These are phyloP conservation scores for Pelagomonas calceolata DNA, from an alignment of 108 stramenopile species.

Conservation along the genomic window DNA sequence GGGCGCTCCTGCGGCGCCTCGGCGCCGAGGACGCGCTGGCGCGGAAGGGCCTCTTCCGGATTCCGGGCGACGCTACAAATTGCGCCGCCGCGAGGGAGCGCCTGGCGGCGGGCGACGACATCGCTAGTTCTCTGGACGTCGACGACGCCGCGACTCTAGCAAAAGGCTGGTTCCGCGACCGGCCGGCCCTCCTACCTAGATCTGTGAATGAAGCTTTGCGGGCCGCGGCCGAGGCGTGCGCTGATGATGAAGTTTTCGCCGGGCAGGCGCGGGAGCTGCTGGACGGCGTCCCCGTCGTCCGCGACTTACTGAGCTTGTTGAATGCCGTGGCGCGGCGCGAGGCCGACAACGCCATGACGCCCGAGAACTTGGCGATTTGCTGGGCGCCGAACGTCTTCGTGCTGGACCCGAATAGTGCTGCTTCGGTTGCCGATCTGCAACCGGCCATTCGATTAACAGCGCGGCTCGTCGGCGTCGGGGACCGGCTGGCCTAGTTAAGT, in stretches of 20 bases:
- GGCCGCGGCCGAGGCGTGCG: background rate
- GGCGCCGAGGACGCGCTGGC: background rate
- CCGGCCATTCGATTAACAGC: background rate
- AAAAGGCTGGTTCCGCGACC: background rate
- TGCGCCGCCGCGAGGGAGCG: background rate
- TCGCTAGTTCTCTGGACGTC: background rate
- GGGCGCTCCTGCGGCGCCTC: background rate
- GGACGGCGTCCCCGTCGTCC: background rate
- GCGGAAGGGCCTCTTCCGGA: background rate
- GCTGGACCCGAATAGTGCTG: background rate
- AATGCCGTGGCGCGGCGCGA: background rate
- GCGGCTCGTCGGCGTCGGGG: no score
- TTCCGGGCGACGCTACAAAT: background rate
- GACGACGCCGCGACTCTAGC: background rate
- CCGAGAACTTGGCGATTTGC: background rate
- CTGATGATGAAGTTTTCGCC: background rate
- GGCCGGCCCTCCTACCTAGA: background rate
- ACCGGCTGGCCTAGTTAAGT: no score
- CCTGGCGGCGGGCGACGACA: background rate
- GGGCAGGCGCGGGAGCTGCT: background rate
- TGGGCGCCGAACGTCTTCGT: background rate
- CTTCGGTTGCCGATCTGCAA: background rate
- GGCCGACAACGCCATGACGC: background rate
- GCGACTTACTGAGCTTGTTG: background rate
- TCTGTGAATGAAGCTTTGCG: background rate